Evolutionary conservation across 139 green algal species (phyloP).

Genomic region (Nannochloris sp.): DNA sequence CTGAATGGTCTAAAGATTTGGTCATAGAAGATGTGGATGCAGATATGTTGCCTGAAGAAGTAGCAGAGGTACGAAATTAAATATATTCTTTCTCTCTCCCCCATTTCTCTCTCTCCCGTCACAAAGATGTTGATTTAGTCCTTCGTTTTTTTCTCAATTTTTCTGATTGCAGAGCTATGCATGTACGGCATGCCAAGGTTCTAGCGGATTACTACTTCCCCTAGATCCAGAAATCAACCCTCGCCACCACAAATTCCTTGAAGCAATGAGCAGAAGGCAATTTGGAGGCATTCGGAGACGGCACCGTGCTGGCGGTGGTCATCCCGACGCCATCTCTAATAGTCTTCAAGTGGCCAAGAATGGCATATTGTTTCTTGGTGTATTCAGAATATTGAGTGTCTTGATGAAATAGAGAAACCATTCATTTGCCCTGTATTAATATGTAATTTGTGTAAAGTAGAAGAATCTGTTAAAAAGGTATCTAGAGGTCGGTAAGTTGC

Average conservation of each 20-base stretch:
- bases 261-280: constrained; percentile 9
- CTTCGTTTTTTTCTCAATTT: not conserved
- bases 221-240: constrained; percentile 18
- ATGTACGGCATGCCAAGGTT: constrained; percentile 1
- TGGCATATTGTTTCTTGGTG: not conserved
- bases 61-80: not conserved
- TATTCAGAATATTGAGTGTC: not conserved
- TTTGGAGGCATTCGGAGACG: constrained; percentile 7
- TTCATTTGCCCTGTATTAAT: no score
- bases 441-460: no score
- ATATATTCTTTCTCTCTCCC: no score
- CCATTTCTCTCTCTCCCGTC: no score
- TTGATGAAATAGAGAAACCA: not conserved
- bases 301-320: not conserved
- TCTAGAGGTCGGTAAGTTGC: no score
- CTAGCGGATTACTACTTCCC: constrained; percentile 10
- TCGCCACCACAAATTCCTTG: constrained; percentile 13
- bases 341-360: not conserved
- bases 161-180: not conserved
- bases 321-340: not conserved
- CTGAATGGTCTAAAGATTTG: not conserved
- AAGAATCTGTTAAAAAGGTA: no score
- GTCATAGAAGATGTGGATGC: not conserved
- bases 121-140: no score
- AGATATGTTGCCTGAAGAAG: no score